phyloP scores from a whole-genome alignment of 768 basidiomycete species.

The Hysterangium stoloniferum region DNA sequence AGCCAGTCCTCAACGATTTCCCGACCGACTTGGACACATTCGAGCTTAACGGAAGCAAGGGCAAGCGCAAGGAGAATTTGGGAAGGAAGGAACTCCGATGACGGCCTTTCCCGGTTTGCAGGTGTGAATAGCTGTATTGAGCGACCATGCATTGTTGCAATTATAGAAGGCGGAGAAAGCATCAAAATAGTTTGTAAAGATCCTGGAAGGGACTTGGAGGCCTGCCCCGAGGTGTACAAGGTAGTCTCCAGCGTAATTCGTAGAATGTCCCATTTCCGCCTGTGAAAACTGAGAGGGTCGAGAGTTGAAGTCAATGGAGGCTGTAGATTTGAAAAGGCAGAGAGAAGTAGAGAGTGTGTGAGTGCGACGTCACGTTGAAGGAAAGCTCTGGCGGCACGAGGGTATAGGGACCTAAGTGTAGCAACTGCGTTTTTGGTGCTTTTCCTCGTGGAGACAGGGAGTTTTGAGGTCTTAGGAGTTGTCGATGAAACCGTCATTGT shows the following conservation, averaged over 20 bases:
- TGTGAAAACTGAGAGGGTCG: slow-evolving; percentile 36
- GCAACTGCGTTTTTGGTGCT: slow-evolving; percentile 4
- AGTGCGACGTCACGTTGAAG: slow-evolving; percentile 64
- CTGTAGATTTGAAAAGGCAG: slow-evolving; percentile 56
- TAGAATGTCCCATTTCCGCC: slow-evolving; percentile 83
- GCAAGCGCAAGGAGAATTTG: slow-evolving; percentile 65
- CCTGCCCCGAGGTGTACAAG: slow-evolving; percentile 49
- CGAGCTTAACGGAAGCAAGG: slow-evolving; percentile 61
- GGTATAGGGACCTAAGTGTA: slow-evolving; percentile 64
- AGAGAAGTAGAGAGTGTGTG: slow-evolving; percentile 54
- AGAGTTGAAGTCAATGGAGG: slow-evolving; percentile 33
- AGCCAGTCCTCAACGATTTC: slow-evolving; percentile 76
- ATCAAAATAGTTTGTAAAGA: slow-evolving; percentile 44
- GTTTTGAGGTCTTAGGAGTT: background rate
- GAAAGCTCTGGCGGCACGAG: slow-evolving; percentile 72
- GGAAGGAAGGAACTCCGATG: slow-evolving; percentile 55
- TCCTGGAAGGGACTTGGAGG: slow-evolving; percentile 35
- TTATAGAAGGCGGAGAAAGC: slow-evolving; percentile 51
- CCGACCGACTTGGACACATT: slow-evolving; percentile 51
- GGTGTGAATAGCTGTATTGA: slow-evolving; percentile 67
- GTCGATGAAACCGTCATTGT: background rate
- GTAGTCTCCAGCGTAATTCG: slow-evolving; percentile 78
- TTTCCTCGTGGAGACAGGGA: slow-evolving; percentile 3
- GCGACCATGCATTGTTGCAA: slow-evolving; percentile 49
- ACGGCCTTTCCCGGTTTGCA: slow-evolving; percentile 26